phyloP scores from a whole-genome alignment of 768 basidiomycete genomes.

The Rhizopogon salebrosus region DNA sequence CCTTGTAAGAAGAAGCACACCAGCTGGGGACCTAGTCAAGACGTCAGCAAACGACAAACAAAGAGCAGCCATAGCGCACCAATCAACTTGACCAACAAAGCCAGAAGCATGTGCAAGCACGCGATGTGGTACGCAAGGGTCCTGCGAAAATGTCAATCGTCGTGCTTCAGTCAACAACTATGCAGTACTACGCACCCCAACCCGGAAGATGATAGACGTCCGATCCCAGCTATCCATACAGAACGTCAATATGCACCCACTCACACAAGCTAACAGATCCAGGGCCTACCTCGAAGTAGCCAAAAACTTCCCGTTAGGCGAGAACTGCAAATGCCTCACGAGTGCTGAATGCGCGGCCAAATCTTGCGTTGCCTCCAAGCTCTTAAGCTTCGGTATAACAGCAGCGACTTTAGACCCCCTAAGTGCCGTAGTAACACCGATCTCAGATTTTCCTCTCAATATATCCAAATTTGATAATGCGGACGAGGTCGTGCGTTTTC shows the following conservation, averaged over 20 bases:
- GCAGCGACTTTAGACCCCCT: slow-evolving; percentile 49
- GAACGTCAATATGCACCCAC: neutral
- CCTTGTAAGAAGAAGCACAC: slow-evolving; percentile 59
- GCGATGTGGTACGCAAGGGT: slow-evolving; percentile 54
- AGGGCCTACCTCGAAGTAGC: slow-evolving; percentile 66
- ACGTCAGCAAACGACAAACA: slow-evolving; percentile 1
- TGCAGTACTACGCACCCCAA: slow-evolving; percentile 40
- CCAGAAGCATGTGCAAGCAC: slow-evolving; percentile 62
- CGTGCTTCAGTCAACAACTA: neutral
- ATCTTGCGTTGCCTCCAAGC: slow-evolving; percentile 52
- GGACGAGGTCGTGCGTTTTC: slow-evolving; percentile 34
- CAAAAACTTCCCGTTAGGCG: slow-evolving; percentile 67
- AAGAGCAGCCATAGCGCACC: slow-evolving; percentile 32
- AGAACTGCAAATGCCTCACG: slow-evolving; percentile 71
- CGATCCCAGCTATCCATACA: slow-evolving; percentile 54
- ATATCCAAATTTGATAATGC: slow-evolving; percentile 7
- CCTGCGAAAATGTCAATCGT: slow-evolving; percentile 29
- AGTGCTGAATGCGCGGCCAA: slow-evolving; percentile 61
- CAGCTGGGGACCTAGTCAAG: slow-evolving; percentile 55
- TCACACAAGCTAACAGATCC: neutral
- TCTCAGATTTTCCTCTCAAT: neutral
- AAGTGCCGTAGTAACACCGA: slow-evolving; percentile 23
- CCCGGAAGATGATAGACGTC: slow-evolving; percentile 62
- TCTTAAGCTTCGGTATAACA: slow-evolving; percentile 51
- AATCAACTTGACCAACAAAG: slow-evolving; percentile 76